Conservation (phyloP, 352 stramenopile genomes). For the Globisporangium nagaii region DNA sequence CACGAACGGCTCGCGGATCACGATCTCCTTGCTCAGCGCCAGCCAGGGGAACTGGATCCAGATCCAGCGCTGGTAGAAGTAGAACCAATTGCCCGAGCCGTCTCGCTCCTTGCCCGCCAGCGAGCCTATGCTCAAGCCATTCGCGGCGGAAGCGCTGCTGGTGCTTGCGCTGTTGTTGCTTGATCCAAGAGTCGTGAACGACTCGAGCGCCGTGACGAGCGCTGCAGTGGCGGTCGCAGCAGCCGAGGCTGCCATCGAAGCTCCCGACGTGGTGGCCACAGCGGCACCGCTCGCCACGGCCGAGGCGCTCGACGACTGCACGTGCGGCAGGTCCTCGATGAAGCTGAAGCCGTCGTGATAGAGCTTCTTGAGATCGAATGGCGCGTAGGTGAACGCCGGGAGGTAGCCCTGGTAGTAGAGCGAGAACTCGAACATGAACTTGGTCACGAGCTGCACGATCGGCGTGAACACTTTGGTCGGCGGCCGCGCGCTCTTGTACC, state of each 20-base stretch:
- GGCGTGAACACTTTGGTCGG: conserved; percentile 69
- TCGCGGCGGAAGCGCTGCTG: background rate
- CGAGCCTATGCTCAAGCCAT: background rate
- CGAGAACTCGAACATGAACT: conserved; percentile 90
- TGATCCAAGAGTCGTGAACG: conserved; percentile 17
- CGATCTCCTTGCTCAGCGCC: conserved; percentile 67
- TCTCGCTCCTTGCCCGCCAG: conserved; percentile 39
- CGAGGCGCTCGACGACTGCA: conserved; percentile 21
- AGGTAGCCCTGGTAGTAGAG: conserved; percentile 64
- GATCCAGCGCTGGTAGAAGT: conserved; percentile 90
- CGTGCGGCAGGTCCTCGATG: conserved; percentile 48
- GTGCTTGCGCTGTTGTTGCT: background rate
- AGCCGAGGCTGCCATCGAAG: conserved; percentile 17
- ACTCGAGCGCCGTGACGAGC: conserved; percentile 15
- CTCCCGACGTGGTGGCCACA: background rate
- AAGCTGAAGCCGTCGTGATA: conserved; percentile 74
- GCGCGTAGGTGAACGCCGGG: conserved; percentile 72
- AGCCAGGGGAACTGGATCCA: conserved; percentile 94
- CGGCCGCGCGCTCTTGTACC: conserved; percentile 68
- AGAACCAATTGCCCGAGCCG: conserved; percentile 60
- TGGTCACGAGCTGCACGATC: conserved; percentile 77
- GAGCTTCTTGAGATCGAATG: conserved; percentile 65
- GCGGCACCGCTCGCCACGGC: conserved; percentile 2
- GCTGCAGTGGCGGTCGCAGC: conserved; percentile 20
- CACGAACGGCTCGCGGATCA: conserved; percentile 40